phyloP scores from a whole-genome alignment of 495 filamentous ascomycete species.

The Neurospora africana region DNA sequence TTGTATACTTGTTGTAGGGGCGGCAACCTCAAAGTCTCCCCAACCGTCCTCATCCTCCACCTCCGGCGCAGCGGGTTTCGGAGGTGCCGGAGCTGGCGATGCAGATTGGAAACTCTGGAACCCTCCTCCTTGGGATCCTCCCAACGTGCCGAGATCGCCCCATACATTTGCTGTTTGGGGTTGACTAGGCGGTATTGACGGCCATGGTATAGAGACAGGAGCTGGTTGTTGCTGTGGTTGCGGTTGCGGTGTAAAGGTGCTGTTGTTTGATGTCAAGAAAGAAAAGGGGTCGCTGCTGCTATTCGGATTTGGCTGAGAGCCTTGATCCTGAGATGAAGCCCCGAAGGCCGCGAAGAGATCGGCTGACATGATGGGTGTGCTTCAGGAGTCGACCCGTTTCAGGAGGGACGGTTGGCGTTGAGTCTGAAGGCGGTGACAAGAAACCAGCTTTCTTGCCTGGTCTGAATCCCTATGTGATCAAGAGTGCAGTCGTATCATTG shows the following conservation, averaged over 20 bases:
- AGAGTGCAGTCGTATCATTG: no score
- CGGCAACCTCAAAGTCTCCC: constrained; percentile 62
- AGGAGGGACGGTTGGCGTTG: neutral
- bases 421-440: neutral
- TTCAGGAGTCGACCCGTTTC: neutral
- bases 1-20: constrained; percentile 1
- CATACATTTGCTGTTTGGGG: constrained; percentile 5
- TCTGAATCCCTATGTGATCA: neutral
- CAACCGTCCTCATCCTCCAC: constrained; percentile 55
- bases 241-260: constrained; percentile 4
- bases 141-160: constrained; percentile 13
- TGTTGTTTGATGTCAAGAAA: constrained; percentile 5
- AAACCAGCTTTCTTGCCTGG: neutral
- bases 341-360: constrained; percentile 68
- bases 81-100: neutral
- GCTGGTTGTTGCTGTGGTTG: constrained; percentile 7
- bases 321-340: constrained; percentile 20
- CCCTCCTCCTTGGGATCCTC: constrained; percentile 2
- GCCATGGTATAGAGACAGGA: constrained; percentile 9
- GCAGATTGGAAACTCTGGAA: neutral
- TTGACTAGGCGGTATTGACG: constrained; percentile 3
- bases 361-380: constrained; percentile 49
- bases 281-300: constrained; percentile 12
- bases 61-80: constrained; percentile 12
- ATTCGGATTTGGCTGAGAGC: constrained; percentile 17